Evolutionary conservation across 352 stramenopile species (phyloP).

Genomic region (Phytophthora vignae): DNA sequence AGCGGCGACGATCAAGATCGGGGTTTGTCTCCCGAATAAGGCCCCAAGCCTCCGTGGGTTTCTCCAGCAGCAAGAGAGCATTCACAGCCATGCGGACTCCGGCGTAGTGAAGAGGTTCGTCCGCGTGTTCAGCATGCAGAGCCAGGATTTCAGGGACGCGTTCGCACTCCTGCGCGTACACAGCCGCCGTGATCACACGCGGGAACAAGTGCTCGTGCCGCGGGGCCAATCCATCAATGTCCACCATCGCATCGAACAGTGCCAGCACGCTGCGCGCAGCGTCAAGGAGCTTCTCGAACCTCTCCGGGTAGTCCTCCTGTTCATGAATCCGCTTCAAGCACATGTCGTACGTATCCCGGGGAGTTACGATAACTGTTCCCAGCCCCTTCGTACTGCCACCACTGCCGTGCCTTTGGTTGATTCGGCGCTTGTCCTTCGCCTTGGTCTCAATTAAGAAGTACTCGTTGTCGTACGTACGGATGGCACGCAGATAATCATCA

Average conservation of each 20-base stretch:
- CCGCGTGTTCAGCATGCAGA: conserved; percentile 41
- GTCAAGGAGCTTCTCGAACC: conserved; percentile 49
- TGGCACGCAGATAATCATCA: conserved; percentile 60
- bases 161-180: conserved; percentile 62
- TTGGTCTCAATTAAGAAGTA: conserved; percentile 49
- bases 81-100: conserved; percentile 67
- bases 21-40: conserved; percentile 47
- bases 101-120: conserved; percentile 41
- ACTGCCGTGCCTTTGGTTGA: conserved; percentile 12
- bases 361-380: conserved; percentile 30
- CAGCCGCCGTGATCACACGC: conserved; percentile 58
- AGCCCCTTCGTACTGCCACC: conserved; percentile 9
- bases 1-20: conserved; percentile 33
- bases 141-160: conserved; percentile 50
- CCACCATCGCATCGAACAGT: conserved; percentile 74
- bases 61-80: conserved; percentile 59
- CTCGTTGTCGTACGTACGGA: conserved; percentile 53
- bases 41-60: conserved; percentile 47
- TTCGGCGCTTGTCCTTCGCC: conserved; percentile 11
- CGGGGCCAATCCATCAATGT: conserved; percentile 49
- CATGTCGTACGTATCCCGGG: conserved; percentile 52
- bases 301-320: conserved; percentile 54
- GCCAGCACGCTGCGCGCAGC: conserved; percentile 44
- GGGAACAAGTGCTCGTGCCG: conserved; percentile 49
- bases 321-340: conserved; percentile 51